Percentiles rank a stretch among this genome's conserved stretches.
Evolutionary conservation across 495 filamentous ascomycete genomes (phyloP).

Genomic region (Tetracladium marchalianum): DNA sequence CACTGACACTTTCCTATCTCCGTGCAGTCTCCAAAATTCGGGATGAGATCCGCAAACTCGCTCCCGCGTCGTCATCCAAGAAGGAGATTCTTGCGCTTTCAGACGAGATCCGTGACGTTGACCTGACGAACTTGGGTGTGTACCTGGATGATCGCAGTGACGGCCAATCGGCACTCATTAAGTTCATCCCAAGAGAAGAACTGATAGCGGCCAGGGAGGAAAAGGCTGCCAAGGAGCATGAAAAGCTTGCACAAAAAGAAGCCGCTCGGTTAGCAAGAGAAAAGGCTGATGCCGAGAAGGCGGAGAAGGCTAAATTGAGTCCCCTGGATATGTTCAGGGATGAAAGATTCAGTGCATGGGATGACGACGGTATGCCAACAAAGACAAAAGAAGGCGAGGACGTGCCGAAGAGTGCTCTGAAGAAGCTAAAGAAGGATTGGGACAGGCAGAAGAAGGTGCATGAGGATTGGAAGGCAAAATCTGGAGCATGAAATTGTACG

Average conservation of each 20-base stretch:
- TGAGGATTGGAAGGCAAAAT: slow-evolving; percentile 35
- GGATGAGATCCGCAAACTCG: slow-evolving; percentile 54
- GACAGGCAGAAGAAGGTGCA: slow-evolving; percentile 84
- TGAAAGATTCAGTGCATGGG: slow-evolving; percentile 69
- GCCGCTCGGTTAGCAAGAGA: slow-evolving; percentile 25
- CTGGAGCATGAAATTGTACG: too few relatives aligned
- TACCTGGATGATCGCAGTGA: slow-evolving; percentile 75
- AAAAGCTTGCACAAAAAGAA: slow-evolving; percentile 34
- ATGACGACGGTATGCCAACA: slow-evolving; percentile 74
- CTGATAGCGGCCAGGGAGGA: slow-evolving; percentile 64
- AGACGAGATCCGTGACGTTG: slow-evolving; percentile 68
- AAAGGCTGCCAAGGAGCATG: slow-evolving; percentile 42
- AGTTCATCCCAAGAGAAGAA: slow-evolving; percentile 62
- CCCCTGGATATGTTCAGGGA: slow-evolving; percentile 63
- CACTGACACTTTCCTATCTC: slow-evolving; percentile 52
- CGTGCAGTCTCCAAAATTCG: slow-evolving; percentile 55
- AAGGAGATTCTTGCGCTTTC: slow-evolving; percentile 57
- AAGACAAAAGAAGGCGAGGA: slow-evolving; percentile 67
- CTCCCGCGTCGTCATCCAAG: slow-evolving; percentile 44
- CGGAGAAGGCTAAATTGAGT: slow-evolving; percentile 62
- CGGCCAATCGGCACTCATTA: slow-evolving; percentile 63
- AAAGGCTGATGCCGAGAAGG: slow-evolving; percentile 33
- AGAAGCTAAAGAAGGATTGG: slow-evolving; percentile 89
- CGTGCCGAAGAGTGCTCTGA: slow-evolving; percentile 66
- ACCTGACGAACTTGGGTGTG: slow-evolving; percentile 69